Evolutionary conservation across 768 basidiomycete species (phyloP), one percentile per base, ranked within the genome.

Genomic region (Boletus bicolor): DNA sequence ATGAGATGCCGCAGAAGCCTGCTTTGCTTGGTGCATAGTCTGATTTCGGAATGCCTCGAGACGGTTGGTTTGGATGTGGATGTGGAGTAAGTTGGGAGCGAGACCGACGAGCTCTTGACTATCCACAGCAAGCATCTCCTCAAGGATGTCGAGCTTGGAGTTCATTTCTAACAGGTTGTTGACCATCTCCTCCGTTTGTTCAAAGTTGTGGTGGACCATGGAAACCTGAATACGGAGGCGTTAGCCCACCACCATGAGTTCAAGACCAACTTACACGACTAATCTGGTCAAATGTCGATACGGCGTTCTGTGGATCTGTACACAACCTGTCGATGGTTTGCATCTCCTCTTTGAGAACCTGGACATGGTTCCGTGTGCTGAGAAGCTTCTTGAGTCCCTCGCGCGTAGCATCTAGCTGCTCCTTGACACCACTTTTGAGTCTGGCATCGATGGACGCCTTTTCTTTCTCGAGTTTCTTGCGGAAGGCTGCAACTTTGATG

Each of bases 391-490:
- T 81, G 53, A 96, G 79, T 1, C 94, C 95, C 49, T 94, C 89
- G 49, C 93, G 77, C 8, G 94, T 98, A 1, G 91, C 84, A 63
- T 93, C 87, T 19, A 99, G 79, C 69, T 98, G 96, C 56, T 95
- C 91, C 71, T 90, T 93, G 61, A 96, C 93, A 10, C 93, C 92
- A 53, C 82, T 87, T 67, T 93, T 89, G 45, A 98, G 83, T 65
- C 93, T 82, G 4, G 88, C 86, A 66, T 97, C 92, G 57, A 98
- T 90, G 9, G 93, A 91, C 0, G 93, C 86, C 73, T 97, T 96
- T 73, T 98, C 96, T 72, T 98, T 98, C 72, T 94, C 88, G 43
- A 98, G 81, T 66, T 95, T 95, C 77, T 95, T 96, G 59, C 93
- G 83, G 67, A 92, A 93, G 0, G 92, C 83, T 1, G 83, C 80